Conservation (phyloP, 169 alveolate species). For the Theileria orientalis region DNA sequence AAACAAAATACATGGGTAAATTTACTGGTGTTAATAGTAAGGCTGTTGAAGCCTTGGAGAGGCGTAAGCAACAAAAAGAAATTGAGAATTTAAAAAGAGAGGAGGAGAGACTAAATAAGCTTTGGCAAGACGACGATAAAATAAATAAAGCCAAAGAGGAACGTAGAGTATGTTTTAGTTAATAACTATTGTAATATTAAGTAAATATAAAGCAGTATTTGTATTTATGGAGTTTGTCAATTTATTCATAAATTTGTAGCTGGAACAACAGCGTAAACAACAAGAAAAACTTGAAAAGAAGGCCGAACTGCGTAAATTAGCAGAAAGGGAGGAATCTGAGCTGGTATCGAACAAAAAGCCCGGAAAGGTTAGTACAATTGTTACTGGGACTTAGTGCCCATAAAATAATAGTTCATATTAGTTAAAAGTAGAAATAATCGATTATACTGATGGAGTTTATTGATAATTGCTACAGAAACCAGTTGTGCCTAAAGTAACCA, state of each 20-base stretch:
- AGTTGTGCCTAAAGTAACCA: conserved; percentile 52
- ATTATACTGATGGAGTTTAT: neutral
- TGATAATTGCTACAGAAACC: conserved; percentile 13
- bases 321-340: conserved; percentile 57
- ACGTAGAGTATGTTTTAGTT: conserved; percentile 58
- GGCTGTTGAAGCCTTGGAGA: conserved; percentile 74
- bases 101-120: conserved; percentile 69
- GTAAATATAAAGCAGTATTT: neutral
- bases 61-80: conserved; percentile 70
- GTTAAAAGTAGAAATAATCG: too few species aligned
- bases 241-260: conserved; percentile 18
- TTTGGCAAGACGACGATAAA: conserved; percentile 78
- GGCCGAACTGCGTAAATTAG: conserved; percentile 48
- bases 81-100: conserved; percentile 62
- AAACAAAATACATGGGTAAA: conserved; percentile 76
- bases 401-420: neutral
- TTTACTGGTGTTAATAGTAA: conserved; percentile 74
- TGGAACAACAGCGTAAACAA: conserved; percentile 55
- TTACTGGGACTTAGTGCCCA: too few species aligned
- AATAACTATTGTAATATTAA: neutral
- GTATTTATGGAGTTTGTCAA: neutral
- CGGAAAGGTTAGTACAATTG: conserved; percentile 28
- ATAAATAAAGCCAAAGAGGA: conserved; percentile 69
- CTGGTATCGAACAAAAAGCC: conserved; percentile 43
- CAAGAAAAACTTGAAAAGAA: conserved; percentile 60